A percentile compares a stretch with the other conserved stretches of the same genome.
Evolutionary conservation across 306 rosid genomes (phyloP).

Genomic region (Rubus idaeus): DNA sequence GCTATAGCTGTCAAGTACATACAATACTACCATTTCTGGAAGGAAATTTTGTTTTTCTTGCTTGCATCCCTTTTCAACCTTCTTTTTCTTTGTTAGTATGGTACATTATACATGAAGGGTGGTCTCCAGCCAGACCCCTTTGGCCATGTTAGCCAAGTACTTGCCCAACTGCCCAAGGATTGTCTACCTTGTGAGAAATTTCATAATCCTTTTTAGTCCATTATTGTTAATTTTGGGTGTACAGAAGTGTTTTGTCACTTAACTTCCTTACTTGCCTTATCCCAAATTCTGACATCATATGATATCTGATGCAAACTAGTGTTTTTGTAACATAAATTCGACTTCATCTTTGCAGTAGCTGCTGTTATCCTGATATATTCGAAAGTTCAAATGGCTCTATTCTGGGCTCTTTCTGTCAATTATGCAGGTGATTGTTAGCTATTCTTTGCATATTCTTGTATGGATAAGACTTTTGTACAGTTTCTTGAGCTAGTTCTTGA

Average conservation of each 20-base stretch:
- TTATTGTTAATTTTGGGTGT: background rate
- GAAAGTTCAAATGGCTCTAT: conserved; percentile 84
- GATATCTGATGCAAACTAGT: background rate
- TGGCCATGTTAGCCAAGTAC: background rate
- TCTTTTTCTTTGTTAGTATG: background rate
- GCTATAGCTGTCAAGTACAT: background rate
- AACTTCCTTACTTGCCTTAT: background rate
- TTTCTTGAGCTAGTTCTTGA: background rate
- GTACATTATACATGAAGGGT: background rate
- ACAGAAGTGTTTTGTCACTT: background rate
- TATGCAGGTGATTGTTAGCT: conserved; percentile 54
- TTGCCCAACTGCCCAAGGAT: background rate
- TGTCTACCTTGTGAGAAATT: background rate
- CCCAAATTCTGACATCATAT: background rate
- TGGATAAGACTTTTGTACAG: background rate
- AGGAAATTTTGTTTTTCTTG: background rate
- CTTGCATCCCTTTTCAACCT: background rate
- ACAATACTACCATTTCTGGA: background rate
- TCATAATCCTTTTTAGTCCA: background rate
- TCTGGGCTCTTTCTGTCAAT: conserved; percentile 66
- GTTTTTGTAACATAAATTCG: conserved; percentile 12
- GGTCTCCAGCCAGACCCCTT: conserved; percentile 3
- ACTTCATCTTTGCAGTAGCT: conserved; percentile 58
- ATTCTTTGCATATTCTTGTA: background rate
- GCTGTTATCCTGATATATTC: conserved; percentile 62